Conservation (phyloP, 2,329 filamentous ascomycete species). For the Coleophoma cylindrospora region DNA sequence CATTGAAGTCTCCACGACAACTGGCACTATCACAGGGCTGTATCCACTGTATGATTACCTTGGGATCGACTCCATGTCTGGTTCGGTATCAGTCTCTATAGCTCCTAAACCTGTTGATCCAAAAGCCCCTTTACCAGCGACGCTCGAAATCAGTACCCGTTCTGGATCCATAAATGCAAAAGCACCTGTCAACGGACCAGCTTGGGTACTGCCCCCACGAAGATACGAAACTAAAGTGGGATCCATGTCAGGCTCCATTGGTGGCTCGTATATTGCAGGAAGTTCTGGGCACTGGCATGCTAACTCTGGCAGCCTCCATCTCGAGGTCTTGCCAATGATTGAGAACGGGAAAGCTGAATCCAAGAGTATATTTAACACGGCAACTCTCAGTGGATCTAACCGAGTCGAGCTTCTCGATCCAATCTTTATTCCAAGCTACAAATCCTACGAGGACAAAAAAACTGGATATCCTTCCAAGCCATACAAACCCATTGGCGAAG, state of each 20-base stretch:
- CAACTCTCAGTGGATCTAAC: constrained; percentile 17
- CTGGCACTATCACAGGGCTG: constrained; percentile 19
- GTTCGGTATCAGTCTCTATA: constrained; percentile 14
- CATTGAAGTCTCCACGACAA: constrained; percentile 19
- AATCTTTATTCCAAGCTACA: constrained; percentile 13
- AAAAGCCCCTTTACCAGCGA: constrained; percentile 18
- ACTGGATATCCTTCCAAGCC: constrained; percentile 1
- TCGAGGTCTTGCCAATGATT: constrained; percentile 18
- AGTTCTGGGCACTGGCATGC: constrained; percentile 14
- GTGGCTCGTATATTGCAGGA: constrained; percentile 20
- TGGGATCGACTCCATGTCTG: constrained; percentile 16
- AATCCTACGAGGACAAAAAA: neutral
- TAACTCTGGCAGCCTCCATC: constrained; percentile 13
- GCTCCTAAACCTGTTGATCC: constrained; percentile 13
- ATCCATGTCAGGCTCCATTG: constrained; percentile 18
- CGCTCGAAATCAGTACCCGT: constrained; percentile 16
- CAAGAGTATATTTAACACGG: constrained; percentile 12
- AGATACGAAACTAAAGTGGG: constrained; percentile 22
- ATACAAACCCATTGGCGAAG: constrained; percentile 8
- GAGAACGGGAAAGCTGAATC: constrained; percentile 1
- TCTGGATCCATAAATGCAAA: constrained; percentile 18
- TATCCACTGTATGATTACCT: constrained; percentile 24
- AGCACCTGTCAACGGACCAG: constrained; percentile 11
- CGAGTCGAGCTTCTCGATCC: constrained; percentile 17
- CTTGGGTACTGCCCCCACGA: constrained; percentile 16